Evolutionary conservation across 352 stramenopile species (phyloP), one percentile per base, ranked within the genome.

Genomic region (Hyaloperonospora arabidopsidis): DNA sequence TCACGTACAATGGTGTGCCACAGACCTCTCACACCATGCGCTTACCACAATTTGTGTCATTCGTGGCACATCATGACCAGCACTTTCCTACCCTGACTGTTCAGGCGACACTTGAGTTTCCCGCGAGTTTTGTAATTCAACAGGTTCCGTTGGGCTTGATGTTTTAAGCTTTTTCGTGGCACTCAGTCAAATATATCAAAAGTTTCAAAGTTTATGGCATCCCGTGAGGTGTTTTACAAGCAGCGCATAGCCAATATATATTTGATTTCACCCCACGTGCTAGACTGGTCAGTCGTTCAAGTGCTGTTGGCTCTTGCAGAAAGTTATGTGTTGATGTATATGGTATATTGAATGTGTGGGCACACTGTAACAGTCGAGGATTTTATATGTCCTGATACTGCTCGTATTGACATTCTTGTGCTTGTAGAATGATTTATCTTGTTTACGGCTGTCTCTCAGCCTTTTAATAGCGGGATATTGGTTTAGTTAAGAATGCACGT

Each of bases 91-190:
- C 52, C 8, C 52, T 84, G 12, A 80, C 74, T 0, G 74, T 82
- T 11, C 62, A 69, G 44, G 74, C 83, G 55, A 85, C 74, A 22
- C 59, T 84, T 1, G 46, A 71, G 45, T 85, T 80, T 49, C 75
- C 0, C 54, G 78, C 54, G 28, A 43, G 17, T 77, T 65, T 43
- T 73, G 54, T 35, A 65, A 63, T 3, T 56, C 54, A 7, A 45
- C 73, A 78, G 36, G 35, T 78, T 3, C 54, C 82, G n/a, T 64
- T 95, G 41, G 85, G 86, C 25, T 63, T 89, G 15, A 65, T 93
- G 8, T 93, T 95, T 50, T 72, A 78, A 41, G 68, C 68, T 14
- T 46, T 8, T 46, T 46, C 40, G 15, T 46, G 10, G 18, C 40
- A 14, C 25, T 46, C 15, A 17, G 40, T 25, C 40, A 46, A 17